Evolutionary conservation across 2,329 filamentous ascomycete species (phyloP).

Genomic region (Bipolaris oryzae): DNA sequence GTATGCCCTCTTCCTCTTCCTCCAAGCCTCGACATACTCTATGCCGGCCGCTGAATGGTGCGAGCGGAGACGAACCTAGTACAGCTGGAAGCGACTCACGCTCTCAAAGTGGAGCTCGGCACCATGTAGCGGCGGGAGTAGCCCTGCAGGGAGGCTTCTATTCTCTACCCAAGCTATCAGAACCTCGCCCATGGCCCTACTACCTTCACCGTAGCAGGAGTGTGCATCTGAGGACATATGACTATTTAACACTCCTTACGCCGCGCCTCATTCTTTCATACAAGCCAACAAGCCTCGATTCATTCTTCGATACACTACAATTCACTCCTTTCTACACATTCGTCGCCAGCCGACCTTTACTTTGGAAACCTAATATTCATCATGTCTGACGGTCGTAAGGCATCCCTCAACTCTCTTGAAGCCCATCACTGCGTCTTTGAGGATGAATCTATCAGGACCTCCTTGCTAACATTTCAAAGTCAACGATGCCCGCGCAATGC

Average conservation of each 20-base stretch:
- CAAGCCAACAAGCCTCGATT: conserved; percentile 28
- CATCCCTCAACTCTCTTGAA: conserved; percentile 17
- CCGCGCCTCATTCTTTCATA: conserved; percentile 30
- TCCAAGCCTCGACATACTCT: conserved; percentile 32
- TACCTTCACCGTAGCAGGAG: conserved; percentile 21
- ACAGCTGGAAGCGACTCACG: conserved; percentile 47
- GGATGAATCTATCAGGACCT: not conserved
- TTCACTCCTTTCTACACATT: conserved; percentile 15
- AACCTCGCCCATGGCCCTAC: conserved; percentile 37
- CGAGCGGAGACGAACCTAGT: conserved; percentile 25
- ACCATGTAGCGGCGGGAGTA: conserved; percentile 46
- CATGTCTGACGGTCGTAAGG: conserved; percentile 65
- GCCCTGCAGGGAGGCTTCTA: conserved; percentile 35
- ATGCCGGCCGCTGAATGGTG: conserved; percentile 45
- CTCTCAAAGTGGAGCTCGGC: conserved; percentile 47
- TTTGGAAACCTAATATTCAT: conserved; percentile 16
- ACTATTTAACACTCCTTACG: conserved; percentile 47
- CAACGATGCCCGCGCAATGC: conserved; percentile 67
- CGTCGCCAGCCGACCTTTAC: conserved; percentile 22
- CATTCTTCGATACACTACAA: conserved; percentile 11
- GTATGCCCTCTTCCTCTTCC: conserved; percentile 34
- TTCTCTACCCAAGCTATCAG: conserved; percentile 22
- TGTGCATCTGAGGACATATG: conserved; percentile 35
- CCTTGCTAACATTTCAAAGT: conserved; percentile 51
- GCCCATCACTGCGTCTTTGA: not conserved